Evolutionary conservation across 1,139 yeast genomes (phyloP).

Genomic region (Tardiomyces digboiensis): DNA sequence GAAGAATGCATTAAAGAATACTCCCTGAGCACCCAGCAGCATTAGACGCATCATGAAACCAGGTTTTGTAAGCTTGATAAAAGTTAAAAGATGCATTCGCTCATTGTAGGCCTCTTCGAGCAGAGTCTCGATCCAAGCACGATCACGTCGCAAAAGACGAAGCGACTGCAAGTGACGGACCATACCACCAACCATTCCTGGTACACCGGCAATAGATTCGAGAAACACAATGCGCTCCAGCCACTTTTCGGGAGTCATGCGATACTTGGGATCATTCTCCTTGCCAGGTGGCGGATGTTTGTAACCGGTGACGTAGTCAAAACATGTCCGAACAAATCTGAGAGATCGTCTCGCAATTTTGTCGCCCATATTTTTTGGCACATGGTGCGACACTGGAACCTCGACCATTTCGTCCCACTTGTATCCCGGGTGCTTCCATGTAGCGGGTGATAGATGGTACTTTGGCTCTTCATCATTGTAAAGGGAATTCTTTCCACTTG

Average conservation of each 20-base stretch:
- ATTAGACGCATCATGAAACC: slow-evolving; percentile 47
- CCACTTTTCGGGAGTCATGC: slow-evolving; percentile 61
- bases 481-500: neutral
- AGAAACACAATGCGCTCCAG: slow-evolving; percentile 56
- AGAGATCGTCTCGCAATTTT: slow-evolving; percentile 42
- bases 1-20: slow-evolving; percentile 60
- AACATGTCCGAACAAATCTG: slow-evolving; percentile 36
- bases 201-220: slow-evolving; percentile 72
- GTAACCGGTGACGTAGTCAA: slow-evolving; percentile 62
- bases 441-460: neutral
- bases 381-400: slow-evolving; percentile 39
- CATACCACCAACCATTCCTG: slow-evolving; percentile 70
- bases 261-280: slow-evolving; percentile 37
- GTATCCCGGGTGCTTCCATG: neutral
- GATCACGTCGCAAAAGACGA: slow-evolving; percentile 52
- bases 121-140: slow-evolving; percentile 69
- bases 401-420: neutral
- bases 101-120: slow-evolving; percentile 74
- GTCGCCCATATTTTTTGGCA: slow-evolving; percentile 41
- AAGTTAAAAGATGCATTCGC: slow-evolving; percentile 67
- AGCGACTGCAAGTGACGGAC: slow-evolving; percentile 56
- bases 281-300: slow-evolving; percentile 39
- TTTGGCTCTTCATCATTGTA: neutral
- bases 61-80: slow-evolving; percentile 57
- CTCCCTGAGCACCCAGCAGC: slow-evolving; percentile 61